These are phyloP conservation scores for Leishmania turanica DNA, from an alignment of 208 protist species.

Conservation along the genomic window DNA sequence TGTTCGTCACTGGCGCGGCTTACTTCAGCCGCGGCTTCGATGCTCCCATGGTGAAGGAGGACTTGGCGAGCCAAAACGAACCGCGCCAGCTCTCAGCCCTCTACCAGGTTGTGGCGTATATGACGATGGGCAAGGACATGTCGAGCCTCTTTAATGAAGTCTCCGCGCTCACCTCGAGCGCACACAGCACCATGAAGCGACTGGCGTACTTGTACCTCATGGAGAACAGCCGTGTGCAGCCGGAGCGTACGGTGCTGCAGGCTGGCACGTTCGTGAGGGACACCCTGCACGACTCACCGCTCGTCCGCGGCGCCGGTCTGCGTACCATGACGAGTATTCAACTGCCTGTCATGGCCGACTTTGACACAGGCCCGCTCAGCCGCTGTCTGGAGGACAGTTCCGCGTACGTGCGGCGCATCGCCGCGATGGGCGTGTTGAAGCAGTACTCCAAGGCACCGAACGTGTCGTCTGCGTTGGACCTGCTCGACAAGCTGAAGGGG, in stretches of 20 bases:
- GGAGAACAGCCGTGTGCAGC: constrained; percentile 97
- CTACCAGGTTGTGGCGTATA: constrained; percentile 97
- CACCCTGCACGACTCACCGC: constrained; percentile 93
- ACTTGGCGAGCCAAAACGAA: constrained; percentile 87
- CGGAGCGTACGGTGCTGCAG: constrained; percentile 97
- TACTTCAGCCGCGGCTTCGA: constrained; percentile 86
- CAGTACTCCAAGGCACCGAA: constrained; percentile 95
- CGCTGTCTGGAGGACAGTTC: constrained; percentile 95
- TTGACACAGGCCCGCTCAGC: constrained; percentile 95
- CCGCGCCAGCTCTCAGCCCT: constrained; percentile 94
- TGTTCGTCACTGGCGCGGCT: constrained; percentile 38
- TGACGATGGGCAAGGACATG: constrained; percentile 99
- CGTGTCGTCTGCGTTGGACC: constrained; percentile 84
- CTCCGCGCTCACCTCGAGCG: constrained; percentile 94
- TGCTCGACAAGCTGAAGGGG: constrained; percentile 89
- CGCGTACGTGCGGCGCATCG: constrained; percentile 99
- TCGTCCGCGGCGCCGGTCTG: constrained; percentile 98
- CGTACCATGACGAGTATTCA: constrained; percentile 99
- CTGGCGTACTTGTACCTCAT: constrained; percentile 99
- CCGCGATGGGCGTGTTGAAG: constrained; percentile 97
- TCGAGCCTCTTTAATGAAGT: constrained; percentile 94
- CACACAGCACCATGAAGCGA: constrained; percentile 98
- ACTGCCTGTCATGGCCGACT: constrained; percentile 97
- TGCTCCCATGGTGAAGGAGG: constrained; percentile 84
- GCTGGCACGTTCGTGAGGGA: constrained; percentile 98